A percentile compares a stretch with the other conserved stretches of the same genome.
These are phyloP conservation scores for Suillus variegatus DNA, from an alignment of 768 basidiomycete species.

Conservation along the genomic window DNA sequence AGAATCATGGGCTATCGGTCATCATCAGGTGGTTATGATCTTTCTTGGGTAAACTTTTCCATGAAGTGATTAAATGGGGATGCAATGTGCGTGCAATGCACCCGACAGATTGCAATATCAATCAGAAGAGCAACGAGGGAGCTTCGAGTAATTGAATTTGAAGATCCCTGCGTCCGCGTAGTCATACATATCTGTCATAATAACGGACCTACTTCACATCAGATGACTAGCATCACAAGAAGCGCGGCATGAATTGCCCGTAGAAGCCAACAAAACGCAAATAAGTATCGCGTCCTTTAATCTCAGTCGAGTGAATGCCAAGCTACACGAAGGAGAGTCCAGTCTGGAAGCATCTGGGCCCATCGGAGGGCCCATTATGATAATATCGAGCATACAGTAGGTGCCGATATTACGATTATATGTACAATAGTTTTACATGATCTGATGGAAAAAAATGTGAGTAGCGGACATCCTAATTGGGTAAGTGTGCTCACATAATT, in stretches of 20 bases:
- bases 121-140: neutral
- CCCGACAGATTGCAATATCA: neutral
- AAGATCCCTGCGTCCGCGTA: neutral
- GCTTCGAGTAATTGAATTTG: neutral
- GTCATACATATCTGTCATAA: neutral
- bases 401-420: slow-evolving; percentile 6
- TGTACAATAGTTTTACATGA: slow-evolving; percentile 20
- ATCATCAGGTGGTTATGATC: neutral
- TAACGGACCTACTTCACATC: neutral
- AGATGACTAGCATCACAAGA: neutral
- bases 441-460: slow-evolving; percentile 18
- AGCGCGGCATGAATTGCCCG: neutral
- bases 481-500: slow-evolving; percentile 33
- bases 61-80: neutral
- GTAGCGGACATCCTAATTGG: neutral
- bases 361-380: neutral
- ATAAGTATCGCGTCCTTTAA: neutral
- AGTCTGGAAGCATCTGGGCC: neutral
- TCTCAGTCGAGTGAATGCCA: no score
- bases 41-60: neutral
- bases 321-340: neutral
- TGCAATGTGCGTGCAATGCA: neutral
- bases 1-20: neutral
- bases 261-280: neutral
- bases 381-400: neutral